phyloP scores from a whole-genome alignment of 2,329 filamentous ascomycete genomes.

The Byssoonygena ceratinophila region DNA sequence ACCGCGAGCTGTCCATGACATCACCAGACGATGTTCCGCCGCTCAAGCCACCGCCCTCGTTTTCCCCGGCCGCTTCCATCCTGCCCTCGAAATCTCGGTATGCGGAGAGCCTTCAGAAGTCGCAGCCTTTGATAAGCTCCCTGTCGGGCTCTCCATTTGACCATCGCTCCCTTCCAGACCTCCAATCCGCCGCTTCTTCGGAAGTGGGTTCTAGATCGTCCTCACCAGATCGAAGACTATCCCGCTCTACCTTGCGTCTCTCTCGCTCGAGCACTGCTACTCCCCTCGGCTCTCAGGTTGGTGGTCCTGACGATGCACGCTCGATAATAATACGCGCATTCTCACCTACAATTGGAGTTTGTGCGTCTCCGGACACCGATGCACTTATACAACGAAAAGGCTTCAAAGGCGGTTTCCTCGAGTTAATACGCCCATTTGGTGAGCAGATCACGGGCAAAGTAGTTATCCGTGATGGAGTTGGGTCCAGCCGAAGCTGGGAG shows the following conservation, averaged over 20 bases:
- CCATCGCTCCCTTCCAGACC: conserved; percentile 44
- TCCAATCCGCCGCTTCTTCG: conserved; percentile 51
- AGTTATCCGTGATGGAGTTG: conserved; percentile 79
- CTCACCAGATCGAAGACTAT: conserved; percentile 53
- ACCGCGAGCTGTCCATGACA: conserved; percentile 50
- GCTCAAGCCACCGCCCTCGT: conserved; percentile 57
- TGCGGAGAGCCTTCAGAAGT: conserved; percentile 42
- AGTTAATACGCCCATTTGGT: conserved; percentile 81
- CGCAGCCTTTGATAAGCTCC: conserved; percentile 34
- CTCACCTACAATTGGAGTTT: conserved; percentile 77
- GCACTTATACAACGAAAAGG: conserved; percentile 72
- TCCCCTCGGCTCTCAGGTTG: conserved; percentile 44
- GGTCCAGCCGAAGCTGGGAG: conserved; percentile 70
- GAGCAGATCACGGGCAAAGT: conserved; percentile 81
- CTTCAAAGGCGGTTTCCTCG: conserved; percentile 68
- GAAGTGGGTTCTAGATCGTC: conserved; percentile 57
- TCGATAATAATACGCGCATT: conserved; percentile 71
- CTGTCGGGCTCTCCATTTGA: conserved; percentile 41
- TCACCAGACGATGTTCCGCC: conserved; percentile 54
- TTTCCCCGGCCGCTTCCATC: conserved; percentile 55
- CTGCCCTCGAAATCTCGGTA: conserved; percentile 51
- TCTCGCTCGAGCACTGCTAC: conserved; percentile 38
- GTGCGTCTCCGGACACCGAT: conserved; percentile 79
- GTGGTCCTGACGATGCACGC: conserved; percentile 46
- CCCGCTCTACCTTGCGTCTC: conserved; percentile 44